Percentiles rank a stretch among this genome's conserved stretches.
Conservation (phyloP, 805 yeast species). For the Zygoascus tannicola region DNA sequence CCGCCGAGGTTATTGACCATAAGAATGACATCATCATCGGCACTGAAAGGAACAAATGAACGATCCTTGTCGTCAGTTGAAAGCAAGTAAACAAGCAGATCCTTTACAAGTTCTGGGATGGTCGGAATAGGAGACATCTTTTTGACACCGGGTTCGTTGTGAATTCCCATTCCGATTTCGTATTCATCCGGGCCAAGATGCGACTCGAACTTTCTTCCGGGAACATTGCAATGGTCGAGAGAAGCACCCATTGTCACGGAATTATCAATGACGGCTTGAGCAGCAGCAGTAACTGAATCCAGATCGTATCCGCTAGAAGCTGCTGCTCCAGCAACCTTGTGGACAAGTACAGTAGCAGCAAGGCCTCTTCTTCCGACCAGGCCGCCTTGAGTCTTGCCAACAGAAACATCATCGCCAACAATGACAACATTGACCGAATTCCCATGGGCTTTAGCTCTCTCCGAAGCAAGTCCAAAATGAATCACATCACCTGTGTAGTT, state of each 20-base stretch:
- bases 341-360: constrained; percentile 84
- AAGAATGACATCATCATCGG: constrained; percentile 52
- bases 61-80: constrained; percentile 64
- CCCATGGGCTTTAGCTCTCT: constrained; percentile 74
- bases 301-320: constrained; percentile 37
- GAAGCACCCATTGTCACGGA: constrained; percentile 85
- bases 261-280: constrained; percentile 50
- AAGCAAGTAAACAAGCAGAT: constrained; percentile 52
- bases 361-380: constrained; percentile 91
- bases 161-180: constrained; percentile 94
- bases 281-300: constrained; percentile 46
- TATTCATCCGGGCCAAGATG: constrained; percentile 51
- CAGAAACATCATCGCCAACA: constrained; percentile 90
- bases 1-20: constrained; percentile 86
- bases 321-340: constrained; percentile 75
- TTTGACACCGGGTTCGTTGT: constrained; percentile 83
- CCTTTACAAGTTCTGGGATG: constrained; percentile 48
- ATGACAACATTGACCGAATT: constrained; percentile 60
- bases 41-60: constrained; percentile 61
- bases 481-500: constrained; percentile 92
- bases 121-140: constrained; percentile 59
- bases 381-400: constrained; percentile 81
- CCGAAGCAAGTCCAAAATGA: constrained; percentile 88
- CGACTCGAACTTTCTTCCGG: constrained; percentile 59
- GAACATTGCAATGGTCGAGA: constrained; percentile 81